Base-by-base conservation (phyloP, 2,329 filamentous ascomycete species). In the Diaporthe batatas region DNA sequence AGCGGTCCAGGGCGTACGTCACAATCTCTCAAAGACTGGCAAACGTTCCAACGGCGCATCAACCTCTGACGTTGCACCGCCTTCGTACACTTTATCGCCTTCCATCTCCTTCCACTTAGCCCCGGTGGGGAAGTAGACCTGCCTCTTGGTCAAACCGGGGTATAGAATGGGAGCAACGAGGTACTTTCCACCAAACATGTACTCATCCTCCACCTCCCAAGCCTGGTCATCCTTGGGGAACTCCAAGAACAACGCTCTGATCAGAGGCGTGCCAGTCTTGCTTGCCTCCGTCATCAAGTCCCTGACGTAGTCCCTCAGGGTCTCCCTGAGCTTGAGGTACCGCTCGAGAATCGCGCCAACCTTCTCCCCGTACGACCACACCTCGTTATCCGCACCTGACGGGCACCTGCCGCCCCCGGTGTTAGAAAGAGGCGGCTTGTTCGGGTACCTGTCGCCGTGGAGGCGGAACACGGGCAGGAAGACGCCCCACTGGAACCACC, bases 401-500 rank as follows among this genome's bases (percentile, higher is more conserved):
- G 71, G 84, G 78, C 80, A 89, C 81, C 75, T 86, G 0, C 77
- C 79, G 36, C 80, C 82, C 25, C 83, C 83, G 0, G 77, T 81
- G 4, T 75, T 78, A 2, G 81, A 81, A 11, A 78, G 78, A 29
- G 76, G 81, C 21, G 79, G 79, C 75, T 83, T 82, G 57, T 79
- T 84, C 0, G 91, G 91, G 78, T 91, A 89, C 0, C 91, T 85
- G 77, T 92, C 89, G 7, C 91, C 91, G 76, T 93, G 91, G 0
- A 92, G 83, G 3, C 91, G 82, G 86, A 93, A 91, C 1, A 93
- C 91, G 0, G 91, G 91, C 72, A 90, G 91, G 77, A 91, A 92
- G 0, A 90, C 82, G 0, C 88, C 91, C 90, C 90, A 93, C 76
- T 92, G 91, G 79, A 93, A 93, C 91, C 91, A 93, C 2, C 91